Base-by-base conservation (phyloP, 2,329 filamentous ascomycete species). In the Diaporthe amygdali region DNA sequence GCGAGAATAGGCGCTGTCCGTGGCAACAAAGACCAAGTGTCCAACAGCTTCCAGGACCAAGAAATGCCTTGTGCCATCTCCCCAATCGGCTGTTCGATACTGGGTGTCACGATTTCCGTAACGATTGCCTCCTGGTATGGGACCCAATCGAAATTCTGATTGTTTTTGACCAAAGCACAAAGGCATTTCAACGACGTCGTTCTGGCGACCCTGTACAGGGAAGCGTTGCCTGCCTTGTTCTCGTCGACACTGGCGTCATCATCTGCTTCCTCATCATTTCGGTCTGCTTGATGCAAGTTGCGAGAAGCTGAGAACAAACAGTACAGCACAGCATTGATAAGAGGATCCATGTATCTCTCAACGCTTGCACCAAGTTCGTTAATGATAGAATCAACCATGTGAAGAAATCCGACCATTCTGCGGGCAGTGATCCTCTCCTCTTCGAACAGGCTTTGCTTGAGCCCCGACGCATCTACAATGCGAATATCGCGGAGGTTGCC, bases 11-110 rank as follows among this genome's bases (percentile, higher is more conserved):
- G 78, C 1, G 92, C 91, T 1, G 91, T 92, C 72, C 86, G 87
- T 0, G 90, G 85, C 27, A 92, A 87, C 71, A 88, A 88, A 4
- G 94, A 92, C 93, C 96, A 97, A 1, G 93, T 93, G 4, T 90
- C 91, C 74, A 99, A 90, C 6, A 99, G 85, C 73, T 92, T 91
- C 73, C 98, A 87, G 49, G 95, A 88, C 20, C 92, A 93, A 3
- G 96, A 98, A 9, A 98, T 86, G 17, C 94, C 94, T 78, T 99
- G 95, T 0, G 94, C 93, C 52, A 94, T 97, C 82, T 99, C 96
- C 6, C 89, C 86, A 0, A 95, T 90, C 68, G 99, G 89, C 70
- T 93, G 94, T 2, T 92, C 88, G 22, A 98, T 84, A 74, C 94
- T 89, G 22, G 94, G 94, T 66, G 89, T 90, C 55, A 99, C 87